Percentiles rank a stretch among this genome's conserved stretches.
phyloP scores from a whole-genome alignment of 768 basidiomycete species.

The Termitomyces sp. region DNA sequence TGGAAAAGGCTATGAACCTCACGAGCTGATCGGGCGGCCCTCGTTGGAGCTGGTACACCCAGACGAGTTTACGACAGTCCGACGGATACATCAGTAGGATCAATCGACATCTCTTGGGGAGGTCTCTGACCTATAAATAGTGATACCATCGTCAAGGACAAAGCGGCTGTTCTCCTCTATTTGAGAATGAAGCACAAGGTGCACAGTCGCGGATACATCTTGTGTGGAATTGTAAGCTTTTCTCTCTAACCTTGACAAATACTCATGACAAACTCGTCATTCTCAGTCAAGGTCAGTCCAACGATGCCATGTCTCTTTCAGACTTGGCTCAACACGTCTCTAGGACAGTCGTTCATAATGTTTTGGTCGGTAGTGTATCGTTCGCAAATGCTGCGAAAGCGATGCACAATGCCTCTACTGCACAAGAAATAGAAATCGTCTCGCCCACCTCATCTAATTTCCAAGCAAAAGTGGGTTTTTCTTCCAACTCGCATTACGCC shows the following conservation, averaged over 20 bases:
- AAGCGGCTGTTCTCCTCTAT: conserved; percentile 75
- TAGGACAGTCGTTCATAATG: conserved; percentile 69
- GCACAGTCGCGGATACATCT: conserved; percentile 67
- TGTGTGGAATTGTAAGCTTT: conserved; percentile 65
- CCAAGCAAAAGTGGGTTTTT: conserved; percentile 39
- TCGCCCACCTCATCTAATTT: conserved; percentile 52
- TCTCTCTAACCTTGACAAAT: neutral
- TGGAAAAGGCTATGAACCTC: conserved; percentile 63
- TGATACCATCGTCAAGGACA: conserved; percentile 72
- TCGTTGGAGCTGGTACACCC: conserved; percentile 78
- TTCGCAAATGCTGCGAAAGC: conserved; percentile 74
- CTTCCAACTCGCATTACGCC: conserved; percentile 1
- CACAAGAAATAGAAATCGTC: conserved; percentile 74
- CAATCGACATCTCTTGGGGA: neutral
- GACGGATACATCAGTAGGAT: conserved; percentile 63
- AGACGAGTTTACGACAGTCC: conserved; percentile 66
- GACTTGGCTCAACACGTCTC: conserved; percentile 4
- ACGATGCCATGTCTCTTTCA: neutral
- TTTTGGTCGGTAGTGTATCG: conserved; percentile 72
- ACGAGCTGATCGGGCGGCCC: conserved; percentile 62
- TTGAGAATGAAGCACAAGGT: conserved; percentile 77
- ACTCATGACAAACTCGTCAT: neutral
- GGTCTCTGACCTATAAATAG: conserved; percentile 25
- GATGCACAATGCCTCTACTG: conserved; percentile 76
- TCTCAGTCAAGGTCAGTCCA: conserved; percentile 16